Conservation (phyloP, 495 filamentous ascomycete species). For the Hypomontagnella submonticulosa region DNA sequence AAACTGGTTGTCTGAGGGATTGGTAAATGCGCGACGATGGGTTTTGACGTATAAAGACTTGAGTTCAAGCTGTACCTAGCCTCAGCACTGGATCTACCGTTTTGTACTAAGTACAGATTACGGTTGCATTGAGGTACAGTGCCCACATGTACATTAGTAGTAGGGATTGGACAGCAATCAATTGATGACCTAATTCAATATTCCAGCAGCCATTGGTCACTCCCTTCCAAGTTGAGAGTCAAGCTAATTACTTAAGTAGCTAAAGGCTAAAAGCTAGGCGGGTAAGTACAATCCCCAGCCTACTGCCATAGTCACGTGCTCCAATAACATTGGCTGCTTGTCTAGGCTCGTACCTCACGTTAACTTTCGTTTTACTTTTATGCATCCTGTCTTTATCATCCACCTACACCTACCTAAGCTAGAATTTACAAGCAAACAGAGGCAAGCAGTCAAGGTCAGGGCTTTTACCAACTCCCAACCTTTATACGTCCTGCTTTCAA, state of each 20-base stretch:
- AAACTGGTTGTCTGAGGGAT: no score
- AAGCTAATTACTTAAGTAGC: no score
- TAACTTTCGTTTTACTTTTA: constrained; percentile 5
- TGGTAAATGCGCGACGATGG: not conserved
- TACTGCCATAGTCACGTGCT: constrained; percentile 19
- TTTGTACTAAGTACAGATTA: constrained; percentile 19
- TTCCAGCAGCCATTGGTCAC: no score
- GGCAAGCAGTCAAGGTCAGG: constrained; percentile 17
- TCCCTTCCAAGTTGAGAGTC: no score
- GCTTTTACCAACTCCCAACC: constrained; percentile 4
- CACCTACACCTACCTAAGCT: constrained; percentile 13
- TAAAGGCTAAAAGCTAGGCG: not conserved
- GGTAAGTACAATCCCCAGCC: not conserved
- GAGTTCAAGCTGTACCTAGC: constrained; percentile 14
- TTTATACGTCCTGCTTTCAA: constrained; percentile 2
- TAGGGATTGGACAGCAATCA: not conserved
- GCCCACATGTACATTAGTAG: no score
- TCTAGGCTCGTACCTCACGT: constrained; percentile 1
- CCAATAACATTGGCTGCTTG: constrained; percentile 1
- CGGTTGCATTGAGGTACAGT: constrained; percentile 9
- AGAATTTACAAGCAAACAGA: constrained; percentile 30
- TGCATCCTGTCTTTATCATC: constrained; percentile 15
- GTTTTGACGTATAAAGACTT: not conserved
- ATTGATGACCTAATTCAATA: no score
- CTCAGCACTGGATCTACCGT: constrained; percentile 1